Conservation (phyloP, 2,329 filamentous ascomycete species). For the Aspergillus sp. region DNA sequence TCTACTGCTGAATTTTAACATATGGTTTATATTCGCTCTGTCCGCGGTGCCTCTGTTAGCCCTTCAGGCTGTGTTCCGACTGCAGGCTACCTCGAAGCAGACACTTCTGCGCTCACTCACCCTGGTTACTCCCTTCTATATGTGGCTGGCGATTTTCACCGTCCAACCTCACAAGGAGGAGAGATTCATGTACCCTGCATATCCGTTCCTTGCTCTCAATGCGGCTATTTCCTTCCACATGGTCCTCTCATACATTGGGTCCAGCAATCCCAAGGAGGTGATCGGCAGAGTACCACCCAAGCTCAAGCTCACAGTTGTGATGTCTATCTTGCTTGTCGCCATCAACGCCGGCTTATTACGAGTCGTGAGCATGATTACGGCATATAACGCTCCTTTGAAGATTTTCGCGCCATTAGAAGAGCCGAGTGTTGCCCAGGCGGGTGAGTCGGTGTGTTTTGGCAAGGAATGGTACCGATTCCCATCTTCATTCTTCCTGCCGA, state of each 20-base stretch:
- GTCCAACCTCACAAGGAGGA: constrained; percentile 95
- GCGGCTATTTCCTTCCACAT: constrained; percentile 79
- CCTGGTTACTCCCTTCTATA: constrained; percentile 77
- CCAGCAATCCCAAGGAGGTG: constrained; percentile 56
- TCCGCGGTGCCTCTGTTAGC: constrained; percentile 64
- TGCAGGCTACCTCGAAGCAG: constrained; percentile 54
- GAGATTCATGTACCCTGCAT: constrained; percentile 95
- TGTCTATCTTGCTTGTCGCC: constrained; percentile 52
- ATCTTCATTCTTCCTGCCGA: constrained; percentile 80
- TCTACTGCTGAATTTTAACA: constrained; percentile 83
- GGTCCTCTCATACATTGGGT: constrained; percentile 64
- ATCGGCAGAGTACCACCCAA: constrained; percentile 63
- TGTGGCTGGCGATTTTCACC: constrained; percentile 89
- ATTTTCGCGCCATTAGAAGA: constrained; percentile 43
- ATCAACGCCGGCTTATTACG: constrained; percentile 60
- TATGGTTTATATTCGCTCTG: constrained; percentile 80
- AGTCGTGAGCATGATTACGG: constrained; percentile 65
- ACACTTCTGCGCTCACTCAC: constrained; percentile 66
- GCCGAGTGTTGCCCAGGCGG: constrained; percentile 45
- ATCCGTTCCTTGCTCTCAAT: constrained; percentile 82
- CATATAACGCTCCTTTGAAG: constrained; percentile 72
- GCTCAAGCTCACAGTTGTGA: constrained; percentile 60
- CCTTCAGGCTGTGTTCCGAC: constrained; percentile 58
- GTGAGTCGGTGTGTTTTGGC: constrained; percentile 72
- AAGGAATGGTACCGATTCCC: constrained; percentile 99